phyloP scores from a whole-genome alignment of 306 rosid species.

The Lathyrus tuberosus region DNA sequence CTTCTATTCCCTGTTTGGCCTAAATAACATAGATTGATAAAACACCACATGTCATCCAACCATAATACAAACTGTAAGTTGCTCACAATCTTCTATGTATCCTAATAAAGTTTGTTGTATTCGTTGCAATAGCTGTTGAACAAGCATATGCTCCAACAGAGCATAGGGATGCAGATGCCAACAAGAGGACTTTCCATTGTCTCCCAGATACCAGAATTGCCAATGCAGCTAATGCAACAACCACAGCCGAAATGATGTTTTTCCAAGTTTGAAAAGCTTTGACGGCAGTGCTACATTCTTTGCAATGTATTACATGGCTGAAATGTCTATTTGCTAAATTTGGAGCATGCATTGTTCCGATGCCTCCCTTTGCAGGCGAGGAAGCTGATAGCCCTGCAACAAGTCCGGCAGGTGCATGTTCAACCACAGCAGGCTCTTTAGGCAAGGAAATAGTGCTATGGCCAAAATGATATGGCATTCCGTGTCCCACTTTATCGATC shows the following conservation, averaged over 20 bases:
- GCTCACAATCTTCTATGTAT: conserved; percentile 84
- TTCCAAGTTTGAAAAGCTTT: conserved; percentile 84
- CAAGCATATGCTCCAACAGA: conserved; percentile 72
- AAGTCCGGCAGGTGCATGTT: conserved; percentile 91
- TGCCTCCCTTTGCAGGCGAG: conserved; percentile 81
- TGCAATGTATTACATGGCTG: conserved; percentile 86
- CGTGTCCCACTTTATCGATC: conserved; percentile 99
- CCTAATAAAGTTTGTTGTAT: conserved; percentile 88
- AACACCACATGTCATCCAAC: conserved; percentile 7
- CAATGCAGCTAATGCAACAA: conserved; percentile 50
- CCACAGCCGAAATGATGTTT: conserved; percentile 61
- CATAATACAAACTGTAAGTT: conserved; percentile 1
- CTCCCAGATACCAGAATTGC: conserved; percentile 72
- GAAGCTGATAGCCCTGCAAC: conserved; percentile 79
- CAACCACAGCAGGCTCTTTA: conserved; percentile 84
- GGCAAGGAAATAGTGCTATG: conserved; percentile 85
- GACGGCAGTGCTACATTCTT: conserved; percentile 63
- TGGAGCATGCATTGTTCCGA: conserved; percentile 79
- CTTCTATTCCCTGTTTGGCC: neutral
- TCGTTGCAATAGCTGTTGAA: conserved; percentile 65
- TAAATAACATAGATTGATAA: neutral
- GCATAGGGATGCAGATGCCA: conserved; percentile 62
- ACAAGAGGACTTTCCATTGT: conserved; percentile 76
- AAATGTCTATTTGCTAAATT: conserved; percentile 82
- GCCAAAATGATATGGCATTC: conserved; percentile 98